A percentile compares a stretch with the other conserved stretches of the same genome.
These are phyloP conservation scores for Pichia sorboxylosa DNA, from an alignment of 1,139 yeast species.

Conservation along the genomic window DNA sequence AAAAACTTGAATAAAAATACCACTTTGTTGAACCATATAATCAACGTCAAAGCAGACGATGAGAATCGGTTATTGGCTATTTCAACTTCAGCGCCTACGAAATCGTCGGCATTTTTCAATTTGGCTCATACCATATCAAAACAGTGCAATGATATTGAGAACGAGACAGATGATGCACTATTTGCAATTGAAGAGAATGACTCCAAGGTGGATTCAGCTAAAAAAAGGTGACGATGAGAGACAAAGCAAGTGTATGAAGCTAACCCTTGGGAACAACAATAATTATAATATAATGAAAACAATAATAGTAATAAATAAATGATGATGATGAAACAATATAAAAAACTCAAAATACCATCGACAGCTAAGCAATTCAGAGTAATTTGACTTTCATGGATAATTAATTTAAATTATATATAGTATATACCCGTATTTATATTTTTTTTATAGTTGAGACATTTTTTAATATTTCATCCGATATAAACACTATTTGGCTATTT, in stretches of 20 bases:
- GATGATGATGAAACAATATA: no score
- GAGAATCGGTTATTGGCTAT: slow-evolving; percentile 19
- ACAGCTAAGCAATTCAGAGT: no score
- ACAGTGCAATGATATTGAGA: slow-evolving; percentile 11
- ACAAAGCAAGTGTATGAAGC: no score
- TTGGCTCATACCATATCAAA: no score
- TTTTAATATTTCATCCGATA: neutral
- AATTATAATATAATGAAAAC: no score
- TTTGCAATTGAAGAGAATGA: slow-evolving; percentile 11
- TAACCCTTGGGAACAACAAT: no score
- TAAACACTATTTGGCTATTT: slow-evolving; percentile 17
- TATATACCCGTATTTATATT: no score
- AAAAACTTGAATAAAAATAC: neutral
- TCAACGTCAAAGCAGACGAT: slow-evolving; percentile 10
- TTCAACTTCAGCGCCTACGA: slow-evolving; percentile 34
- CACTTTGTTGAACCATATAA: neutral
- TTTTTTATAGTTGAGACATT: neutral
- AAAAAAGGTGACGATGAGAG: no score
- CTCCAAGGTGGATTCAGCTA: neutral
- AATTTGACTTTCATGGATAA: no score
- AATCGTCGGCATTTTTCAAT: slow-evolving; percentile 15
- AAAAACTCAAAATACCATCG: no score
- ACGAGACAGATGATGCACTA: slow-evolving; percentile 20
- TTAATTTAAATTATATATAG: no score
- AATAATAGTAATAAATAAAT: no score